Evolutionary conservation across 208 protist genomes (phyloP).

Genomic region (Trypanosoma mega): DNA sequence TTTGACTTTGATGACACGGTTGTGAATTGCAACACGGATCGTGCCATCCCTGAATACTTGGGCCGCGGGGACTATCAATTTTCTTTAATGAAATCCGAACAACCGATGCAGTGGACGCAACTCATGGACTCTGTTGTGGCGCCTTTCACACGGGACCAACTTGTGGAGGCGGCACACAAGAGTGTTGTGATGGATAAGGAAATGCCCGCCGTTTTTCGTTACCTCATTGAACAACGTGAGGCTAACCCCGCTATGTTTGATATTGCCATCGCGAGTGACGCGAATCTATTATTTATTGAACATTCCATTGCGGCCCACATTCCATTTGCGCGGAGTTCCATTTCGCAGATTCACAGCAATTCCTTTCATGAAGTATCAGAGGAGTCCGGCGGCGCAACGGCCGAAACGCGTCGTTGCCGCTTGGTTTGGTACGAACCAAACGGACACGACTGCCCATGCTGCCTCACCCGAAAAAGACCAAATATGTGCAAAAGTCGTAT

Average conservation of each 20-base stretch:
- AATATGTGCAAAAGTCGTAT: slow-evolving; percentile 89
- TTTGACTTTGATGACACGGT: slow-evolving; percentile 92
- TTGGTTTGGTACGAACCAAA: slow-evolving; percentile 78
- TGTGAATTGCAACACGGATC: slow-evolving; percentile 86
- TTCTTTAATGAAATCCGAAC: slow-evolving; percentile 25
- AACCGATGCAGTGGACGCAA: slow-evolving; percentile 74
- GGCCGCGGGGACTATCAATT: slow-evolving; percentile 39
- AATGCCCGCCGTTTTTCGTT: slow-evolving; percentile 74
- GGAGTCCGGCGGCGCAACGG: neutral
- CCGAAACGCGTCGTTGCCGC: slow-evolving; percentile 41
- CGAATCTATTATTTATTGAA: slow-evolving; percentile 84
- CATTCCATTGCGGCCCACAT: slow-evolving; percentile 48
- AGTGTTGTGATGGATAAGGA: slow-evolving; percentile 48
- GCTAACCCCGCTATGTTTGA: slow-evolving; percentile 41
- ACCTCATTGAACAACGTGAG: slow-evolving; percentile 27
- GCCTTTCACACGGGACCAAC: slow-evolving; percentile 49
- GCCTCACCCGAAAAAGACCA: slow-evolving; percentile 40
- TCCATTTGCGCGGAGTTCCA: slow-evolving; percentile 31
- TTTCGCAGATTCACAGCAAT: slow-evolving; percentile 87
- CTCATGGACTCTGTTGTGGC: slow-evolving; percentile 72
- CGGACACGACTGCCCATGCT: slow-evolving; percentile 66
- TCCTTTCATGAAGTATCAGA: slow-evolving; percentile 56
- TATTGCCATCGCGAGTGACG: slow-evolving; percentile 81
- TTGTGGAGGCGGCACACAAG: slow-evolving; percentile 47
- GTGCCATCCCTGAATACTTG: slow-evolving; percentile 59